Conservation (phyloP, 495 filamentous ascomycete species). For the Penicillium samsonianum region DNA sequence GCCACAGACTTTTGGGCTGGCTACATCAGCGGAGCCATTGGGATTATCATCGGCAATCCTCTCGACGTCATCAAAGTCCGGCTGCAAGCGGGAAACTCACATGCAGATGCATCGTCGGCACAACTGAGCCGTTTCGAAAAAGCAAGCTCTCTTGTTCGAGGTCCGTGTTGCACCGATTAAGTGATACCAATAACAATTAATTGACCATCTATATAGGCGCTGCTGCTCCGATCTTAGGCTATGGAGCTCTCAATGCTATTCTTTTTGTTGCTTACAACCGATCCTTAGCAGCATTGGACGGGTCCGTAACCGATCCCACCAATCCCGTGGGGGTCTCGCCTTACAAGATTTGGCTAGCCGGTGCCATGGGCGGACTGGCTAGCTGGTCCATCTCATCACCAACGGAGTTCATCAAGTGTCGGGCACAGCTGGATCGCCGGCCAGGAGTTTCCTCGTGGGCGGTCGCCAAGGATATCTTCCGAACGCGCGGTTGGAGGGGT, state of each 20-base stretch:
- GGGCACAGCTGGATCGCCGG: conserved; percentile 62
- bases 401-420: conserved; percentile 85
- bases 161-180: conserved; percentile 25
- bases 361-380: conserved; percentile 73
- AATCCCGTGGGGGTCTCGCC: conserved; percentile 35
- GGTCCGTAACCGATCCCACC: conserved; percentile 42
- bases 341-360: conserved; percentile 68
- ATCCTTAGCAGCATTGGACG: conserved; percentile 58
- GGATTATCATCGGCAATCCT: conserved; percentile 86
- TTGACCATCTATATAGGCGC: conserved; percentile 51
- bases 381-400: conserved; percentile 81
- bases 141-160: conserved; percentile 50
- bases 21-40: conserved; percentile 78
- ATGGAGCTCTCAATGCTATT: conserved; percentile 85
- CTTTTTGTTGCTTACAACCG: conserved; percentile 87
- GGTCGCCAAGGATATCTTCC: conserved; percentile 62
- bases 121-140: conserved; percentile 44
- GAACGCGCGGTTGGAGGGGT: conserved; percentile 62
- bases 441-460: conserved; percentile 54
- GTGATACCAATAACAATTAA: neutral
- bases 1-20: conserved; percentile 85
- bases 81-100: conserved; percentile 62
- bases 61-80: conserved; percentile 84
- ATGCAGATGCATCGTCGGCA: conserved; percentile 24
- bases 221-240: conserved; percentile 79